phyloP scores from a whole-genome alignment of 352 stramenopile genomes.

The Phytophthora lateralis region DNA sequence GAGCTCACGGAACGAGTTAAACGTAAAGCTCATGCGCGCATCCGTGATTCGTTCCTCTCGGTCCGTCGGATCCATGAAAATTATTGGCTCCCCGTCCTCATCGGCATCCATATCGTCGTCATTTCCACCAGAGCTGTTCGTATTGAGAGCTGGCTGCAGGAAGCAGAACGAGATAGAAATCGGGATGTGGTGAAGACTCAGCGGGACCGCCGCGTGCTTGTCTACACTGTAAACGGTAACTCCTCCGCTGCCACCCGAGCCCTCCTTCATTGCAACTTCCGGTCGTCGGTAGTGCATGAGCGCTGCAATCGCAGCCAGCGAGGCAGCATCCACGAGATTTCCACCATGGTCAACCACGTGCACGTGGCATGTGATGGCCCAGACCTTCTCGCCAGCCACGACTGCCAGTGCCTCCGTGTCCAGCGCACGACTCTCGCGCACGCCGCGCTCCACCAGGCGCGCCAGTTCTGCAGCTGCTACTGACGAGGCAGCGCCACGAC shows the following conservation, averaged over 20 bases:
- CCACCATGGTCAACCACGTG: slow-evolving; percentile 93
- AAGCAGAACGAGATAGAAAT: slow-evolving; percentile 95
- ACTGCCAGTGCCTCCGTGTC: slow-evolving; percentile 96
- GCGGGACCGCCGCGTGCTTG: slow-evolving; percentile 90
- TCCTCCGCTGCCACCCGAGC: slow-evolving; percentile 14
- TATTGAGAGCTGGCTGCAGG: slow-evolving; percentile 40
- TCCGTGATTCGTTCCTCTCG: slow-evolving; percentile 91
- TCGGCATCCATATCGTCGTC: slow-evolving; percentile 34
- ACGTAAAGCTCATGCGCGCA: slow-evolving; percentile 87
- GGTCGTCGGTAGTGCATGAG: slow-evolving; percentile 94
- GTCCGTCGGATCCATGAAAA: slow-evolving; percentile 91
- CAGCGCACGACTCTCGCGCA: slow-evolving; percentile 91
- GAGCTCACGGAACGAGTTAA: slow-evolving; percentile 93
- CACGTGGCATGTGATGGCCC: slow-evolving; percentile 92
- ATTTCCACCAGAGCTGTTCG: slow-evolving; percentile 10
- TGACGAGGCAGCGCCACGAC: slow-evolving; percentile 52
- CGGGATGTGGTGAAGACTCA: slow-evolving; percentile 96
- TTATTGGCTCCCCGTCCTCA: slow-evolving; percentile 49
- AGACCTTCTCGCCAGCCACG: slow-evolving; percentile 93
- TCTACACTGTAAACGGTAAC: slow-evolving; percentile 84
- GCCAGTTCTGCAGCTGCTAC: slow-evolving; percentile 73
- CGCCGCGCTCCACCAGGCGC: slow-evolving; percentile 90
- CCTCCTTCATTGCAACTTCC: slow-evolving; percentile 77
- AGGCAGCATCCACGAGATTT: slow-evolving; percentile 92
- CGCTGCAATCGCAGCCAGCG: slow-evolving; percentile 93